These are phyloP conservation scores for Sisymbrium altissimum DNA, from an alignment of 345 rosid genomes.

Conservation along the genomic window DNA sequence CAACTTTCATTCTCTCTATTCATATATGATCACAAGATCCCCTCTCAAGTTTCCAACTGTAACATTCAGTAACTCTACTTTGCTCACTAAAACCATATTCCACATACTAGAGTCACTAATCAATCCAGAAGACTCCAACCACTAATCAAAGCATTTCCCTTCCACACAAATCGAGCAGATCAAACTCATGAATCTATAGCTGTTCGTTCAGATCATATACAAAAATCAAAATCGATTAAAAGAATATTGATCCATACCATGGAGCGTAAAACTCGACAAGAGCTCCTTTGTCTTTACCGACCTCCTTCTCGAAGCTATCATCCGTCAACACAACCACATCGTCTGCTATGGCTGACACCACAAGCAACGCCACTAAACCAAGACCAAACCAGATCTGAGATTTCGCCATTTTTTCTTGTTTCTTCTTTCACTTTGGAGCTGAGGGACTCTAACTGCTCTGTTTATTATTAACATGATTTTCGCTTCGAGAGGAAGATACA, in stretches of 20 bases:
- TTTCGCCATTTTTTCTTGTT: slow-evolving; percentile 41
- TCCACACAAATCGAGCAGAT: neutral
- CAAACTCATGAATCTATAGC: neutral
- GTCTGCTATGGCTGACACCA: slow-evolving; percentile 61
- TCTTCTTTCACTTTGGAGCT: slow-evolving; percentile 11
- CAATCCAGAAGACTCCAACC: neutral
- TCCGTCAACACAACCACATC: slow-evolving; percentile 85
- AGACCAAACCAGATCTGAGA: slow-evolving; percentile 72
- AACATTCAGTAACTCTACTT: neutral
- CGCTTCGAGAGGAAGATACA: slow-evolving; percentile 8
- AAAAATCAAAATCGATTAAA: neutral
- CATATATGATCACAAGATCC: no score
- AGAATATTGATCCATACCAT: slow-evolving; percentile 48
- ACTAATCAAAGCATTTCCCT: slow-evolving; percentile 3
- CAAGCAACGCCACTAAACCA: slow-evolving; percentile 43
- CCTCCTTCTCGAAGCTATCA: slow-evolving; percentile 90
- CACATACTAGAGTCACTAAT: no score
- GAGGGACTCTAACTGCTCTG: neutral
- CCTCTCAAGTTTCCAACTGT: no score
- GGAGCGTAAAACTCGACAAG: slow-evolving; percentile 99
- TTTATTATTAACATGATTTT: slow-evolving; percentile 1
- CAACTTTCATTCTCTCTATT: no score
- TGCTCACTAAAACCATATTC: neutral
- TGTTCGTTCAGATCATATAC: neutral
- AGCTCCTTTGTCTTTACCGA: slow-evolving; percentile 87